A percentile compares a stretch with the other conserved stretches of the same genome.
Evolutionary conservation across 768 basidiomycete genomes (phyloP).

Genomic region (Leucocoprinus birnbaumii): DNA sequence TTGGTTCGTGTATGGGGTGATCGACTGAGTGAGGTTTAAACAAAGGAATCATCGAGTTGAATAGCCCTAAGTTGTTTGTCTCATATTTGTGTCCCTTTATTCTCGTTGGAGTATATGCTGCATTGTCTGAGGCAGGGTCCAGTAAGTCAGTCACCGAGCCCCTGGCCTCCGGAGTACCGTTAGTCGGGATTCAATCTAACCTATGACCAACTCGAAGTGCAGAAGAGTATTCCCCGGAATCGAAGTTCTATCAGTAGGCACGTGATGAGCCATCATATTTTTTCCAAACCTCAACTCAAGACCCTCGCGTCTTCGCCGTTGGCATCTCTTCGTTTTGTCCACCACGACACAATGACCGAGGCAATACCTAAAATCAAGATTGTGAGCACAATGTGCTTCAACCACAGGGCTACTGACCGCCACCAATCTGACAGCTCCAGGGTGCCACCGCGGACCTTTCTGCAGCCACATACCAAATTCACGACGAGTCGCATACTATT

Average conservation of each 20-base stretch:
- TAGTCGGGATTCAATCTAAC: no score
- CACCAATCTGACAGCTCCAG: constrained; percentile 59
- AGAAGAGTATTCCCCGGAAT: no score
- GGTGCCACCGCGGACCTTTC: constrained; percentile 81
- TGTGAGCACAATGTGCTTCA: constrained; percentile 21
- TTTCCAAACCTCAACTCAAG: no score
- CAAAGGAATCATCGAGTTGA: neutral
- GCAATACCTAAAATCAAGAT: constrained; percentile 39
- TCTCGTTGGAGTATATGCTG: neutral
- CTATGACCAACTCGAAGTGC: no score
- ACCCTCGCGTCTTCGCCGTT: no score
- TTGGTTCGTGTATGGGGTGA: no score
- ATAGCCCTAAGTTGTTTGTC: neutral
- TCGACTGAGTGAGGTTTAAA: no score
- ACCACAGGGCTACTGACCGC: neutral
- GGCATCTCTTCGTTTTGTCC: no score
- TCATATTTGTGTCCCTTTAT: neutral
- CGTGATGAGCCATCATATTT: no score
- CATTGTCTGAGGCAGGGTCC: neutral
- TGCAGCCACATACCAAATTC: constrained; percentile 87
- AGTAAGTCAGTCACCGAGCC: neutral
- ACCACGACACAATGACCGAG: constrained; percentile 29
- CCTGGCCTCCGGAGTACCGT: no score
- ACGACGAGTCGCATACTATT: constrained; percentile 94
- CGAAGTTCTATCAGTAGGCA: no score